Conservation (phyloP, 2,329 filamentous ascomycete species). For the Thelonectria rubi region DNA sequence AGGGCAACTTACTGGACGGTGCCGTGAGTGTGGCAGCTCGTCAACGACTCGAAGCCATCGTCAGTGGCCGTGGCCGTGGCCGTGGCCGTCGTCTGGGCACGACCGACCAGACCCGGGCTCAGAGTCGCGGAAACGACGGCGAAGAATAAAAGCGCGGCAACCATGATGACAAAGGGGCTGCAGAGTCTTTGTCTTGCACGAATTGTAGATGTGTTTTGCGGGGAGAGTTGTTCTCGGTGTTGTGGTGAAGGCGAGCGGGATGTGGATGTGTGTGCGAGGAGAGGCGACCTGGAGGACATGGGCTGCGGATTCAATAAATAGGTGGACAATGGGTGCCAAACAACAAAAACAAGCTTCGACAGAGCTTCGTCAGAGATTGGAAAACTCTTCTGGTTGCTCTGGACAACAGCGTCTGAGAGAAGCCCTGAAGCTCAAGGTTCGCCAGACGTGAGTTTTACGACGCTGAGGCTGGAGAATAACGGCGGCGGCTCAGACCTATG, state of each 20-base stretch:
- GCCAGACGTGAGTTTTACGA: too few relatives aligned
- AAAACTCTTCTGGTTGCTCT: too few relatives aligned
- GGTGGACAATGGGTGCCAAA: background rate
- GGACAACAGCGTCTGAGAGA: too few relatives aligned
- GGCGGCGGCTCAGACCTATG: too few relatives aligned
- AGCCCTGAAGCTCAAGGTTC: too few relatives aligned
- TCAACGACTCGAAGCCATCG: slow-evolving; percentile 34
- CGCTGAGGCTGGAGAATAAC: too few relatives aligned
- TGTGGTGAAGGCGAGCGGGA: slow-evolving; percentile 1
- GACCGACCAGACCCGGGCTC: slow-evolving; percentile 21
- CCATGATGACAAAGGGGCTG: slow-evolving; percentile 21
- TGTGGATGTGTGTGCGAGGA: background rate
- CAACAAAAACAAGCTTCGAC: background rate
- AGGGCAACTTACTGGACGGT: slow-evolving; percentile 26
- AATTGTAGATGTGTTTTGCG: too few relatives aligned
- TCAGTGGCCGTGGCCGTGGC: slow-evolving; percentile 21
- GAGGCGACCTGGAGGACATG: slow-evolving; percentile 10
- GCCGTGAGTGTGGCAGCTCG: slow-evolving; percentile 36
- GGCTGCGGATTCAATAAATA: background rate
- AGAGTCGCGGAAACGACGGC: slow-evolving; percentile 35
- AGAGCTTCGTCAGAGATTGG: too few relatives aligned
- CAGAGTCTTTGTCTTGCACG: slow-evolving; percentile 23
- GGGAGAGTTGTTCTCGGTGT: slow-evolving; percentile 5
- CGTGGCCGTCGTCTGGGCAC: background rate
- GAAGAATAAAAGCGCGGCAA: slow-evolving; percentile 26